phyloP scores from a whole-genome alignment of 2,329 filamentous ascomycete genomes.

The Diaporthe helianthi region DNA sequence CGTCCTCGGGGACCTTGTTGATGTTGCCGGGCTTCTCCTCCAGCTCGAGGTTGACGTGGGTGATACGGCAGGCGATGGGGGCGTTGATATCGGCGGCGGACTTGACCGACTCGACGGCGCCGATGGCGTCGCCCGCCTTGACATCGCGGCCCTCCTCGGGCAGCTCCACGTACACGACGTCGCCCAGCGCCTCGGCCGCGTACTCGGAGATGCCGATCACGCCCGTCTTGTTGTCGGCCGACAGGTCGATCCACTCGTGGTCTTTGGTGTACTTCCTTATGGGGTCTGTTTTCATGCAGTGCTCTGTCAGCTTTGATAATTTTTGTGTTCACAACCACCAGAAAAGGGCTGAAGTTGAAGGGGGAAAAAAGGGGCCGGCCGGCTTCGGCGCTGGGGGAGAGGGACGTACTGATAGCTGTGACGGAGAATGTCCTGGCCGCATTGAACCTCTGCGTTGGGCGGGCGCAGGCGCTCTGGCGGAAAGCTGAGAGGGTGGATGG shows the following conservation, averaged over 20 bases:
- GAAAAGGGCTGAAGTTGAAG: not conserved
- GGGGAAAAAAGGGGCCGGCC: slow-evolving; percentile 38
- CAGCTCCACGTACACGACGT: slow-evolving; percentile 97
- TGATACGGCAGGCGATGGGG: slow-evolving; percentile 79
- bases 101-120: slow-evolving; percentile 98
- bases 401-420: slow-evolving; percentile 49
- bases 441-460: slow-evolving; percentile 47
- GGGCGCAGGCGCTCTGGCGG: slow-evolving; percentile 43
- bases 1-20: slow-evolving; percentile 88
- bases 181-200: slow-evolving; percentile 89
- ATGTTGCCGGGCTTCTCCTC: slow-evolving; percentile 87
- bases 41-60: slow-evolving; percentile 74
- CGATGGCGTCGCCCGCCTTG: slow-evolving; percentile 80
- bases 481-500: slow-evolving; percentile 51
- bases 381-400: slow-evolving; percentile 39
- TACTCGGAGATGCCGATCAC: slow-evolving; percentile 87
- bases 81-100: slow-evolving; percentile 97
- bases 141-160: slow-evolving; percentile 75
- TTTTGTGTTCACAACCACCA: not conserved
- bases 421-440: slow-evolving; percentile 54
- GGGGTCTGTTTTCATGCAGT: slow-evolving; percentile 52
- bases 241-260: slow-evolving; percentile 97
- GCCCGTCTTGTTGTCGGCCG: slow-evolving; percentile 81
- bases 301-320: not conserved
- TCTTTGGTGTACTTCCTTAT: slow-evolving; percentile 92